Base-by-base conservation (phyloP, 768 basidiomycete genomes). In the Tricholoma terreum region DNA sequence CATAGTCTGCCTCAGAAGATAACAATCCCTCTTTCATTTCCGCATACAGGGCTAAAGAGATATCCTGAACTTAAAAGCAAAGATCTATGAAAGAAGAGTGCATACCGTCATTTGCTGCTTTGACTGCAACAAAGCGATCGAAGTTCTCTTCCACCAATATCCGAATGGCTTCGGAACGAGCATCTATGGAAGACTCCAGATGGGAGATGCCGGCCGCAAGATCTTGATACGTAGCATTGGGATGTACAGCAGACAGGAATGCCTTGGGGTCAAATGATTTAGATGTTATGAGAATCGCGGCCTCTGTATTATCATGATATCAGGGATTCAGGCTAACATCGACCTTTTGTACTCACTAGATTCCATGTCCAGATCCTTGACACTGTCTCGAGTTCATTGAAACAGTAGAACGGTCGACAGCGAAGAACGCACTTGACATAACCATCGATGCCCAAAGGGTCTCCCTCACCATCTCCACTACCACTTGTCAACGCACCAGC, bases 101-200 rank as follows among this genome's bases (percentile, higher is more conserved):
- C n/a, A 31, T 70, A 94, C 95, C 90, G 72, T 96, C 95, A n/a
- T 92, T 96, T 8, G 90, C 91, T 8, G 92, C 92, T 66, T 99
- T 99, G 55, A 99, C 96, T 2, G 92, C 91, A 15, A 98, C 96
- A 66, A 98, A 99, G 11, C 94, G 82, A 73, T 98, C 95, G 71
- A 98, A 98, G 71, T 98, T 97, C 64, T 98, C 94, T 69, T 98
- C 95, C 9, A 99, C 97, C 31, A 99, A 80, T 19, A 95, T 84
- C 38, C 94, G 81, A 56, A 98, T 87, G n/a, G 95, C 97, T 63
- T 95, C 92, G 1, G 94, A 95, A 43, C 95, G 85, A 1, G 89
- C 82, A 65, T 98, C 95, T 57, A 98, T 87, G 11, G 92, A 89
- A 7, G 83, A 74, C 60, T 84, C 83, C 6, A 98, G 78, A 59